phyloP scores from a whole-genome alignment of 805 yeast genomes.

The Saturnispora silvae region DNA sequence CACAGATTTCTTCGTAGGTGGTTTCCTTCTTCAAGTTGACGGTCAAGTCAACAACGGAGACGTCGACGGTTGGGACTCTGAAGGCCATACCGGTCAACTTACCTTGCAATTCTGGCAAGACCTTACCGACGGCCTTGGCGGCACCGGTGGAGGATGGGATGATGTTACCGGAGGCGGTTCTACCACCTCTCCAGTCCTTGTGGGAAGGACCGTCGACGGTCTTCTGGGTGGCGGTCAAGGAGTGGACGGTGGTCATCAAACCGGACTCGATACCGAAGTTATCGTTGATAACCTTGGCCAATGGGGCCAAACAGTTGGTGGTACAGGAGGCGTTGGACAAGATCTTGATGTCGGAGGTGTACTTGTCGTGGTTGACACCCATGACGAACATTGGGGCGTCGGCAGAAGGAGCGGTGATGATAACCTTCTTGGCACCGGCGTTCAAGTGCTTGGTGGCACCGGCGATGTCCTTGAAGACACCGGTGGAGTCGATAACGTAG shows the following conservation, averaged over 20 bases:
- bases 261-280: constrained; percentile 82
- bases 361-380: constrained; percentile 80
- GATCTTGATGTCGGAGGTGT: constrained; percentile 64
- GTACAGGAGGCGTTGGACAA: constrained; percentile 93
- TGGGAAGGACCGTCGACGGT: constrained; percentile 95
- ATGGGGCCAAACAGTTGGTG: constrained; percentile 91
- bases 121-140: constrained; percentile 96
- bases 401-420: constrained; percentile 88
- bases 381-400: constrained; percentile 94
- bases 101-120: constrained; percentile 82
- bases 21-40: constrained; percentile 69
- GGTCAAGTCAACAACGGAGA: constrained; percentile 88
- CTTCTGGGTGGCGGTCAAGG: constrained; percentile 94
- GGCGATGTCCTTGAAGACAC: constrained; percentile 78
- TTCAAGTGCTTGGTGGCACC: constrained; percentile 77
- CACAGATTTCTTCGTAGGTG: constrained; percentile 75
- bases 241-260: constrained; percentile 93
- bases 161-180: constrained; percentile 92
- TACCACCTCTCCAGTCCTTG: constrained; percentile 98
- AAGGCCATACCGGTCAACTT: constrained; percentile 90
- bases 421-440: constrained; percentile 91
- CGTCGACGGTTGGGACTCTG: constrained; percentile 91
- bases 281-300: constrained; percentile 84
- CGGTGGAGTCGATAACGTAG: constrained; percentile 86
- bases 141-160: constrained; percentile 96